Percentiles rank a stretch among this genome's conserved stretches.
phyloP scores from a whole-genome alignment of 2,329 filamentous ascomycete genomes.

The Microdochium bolleyi region DNA sequence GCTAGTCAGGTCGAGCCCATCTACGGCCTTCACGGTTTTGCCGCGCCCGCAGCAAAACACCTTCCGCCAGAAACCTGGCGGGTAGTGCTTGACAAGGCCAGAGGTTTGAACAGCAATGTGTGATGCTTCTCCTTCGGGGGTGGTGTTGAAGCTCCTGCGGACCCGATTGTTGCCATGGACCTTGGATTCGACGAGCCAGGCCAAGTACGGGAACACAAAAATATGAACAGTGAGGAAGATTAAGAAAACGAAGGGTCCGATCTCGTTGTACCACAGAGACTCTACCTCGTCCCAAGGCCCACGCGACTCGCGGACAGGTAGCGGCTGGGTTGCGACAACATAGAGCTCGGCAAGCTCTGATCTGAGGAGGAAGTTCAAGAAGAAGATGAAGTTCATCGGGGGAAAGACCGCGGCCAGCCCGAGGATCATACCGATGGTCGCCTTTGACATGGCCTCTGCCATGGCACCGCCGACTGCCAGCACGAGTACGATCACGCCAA shows the following conservation, averaged over 20 bases:
- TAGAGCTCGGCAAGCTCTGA: constrained; percentile 9
- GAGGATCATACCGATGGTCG: constrained; percentile 7
- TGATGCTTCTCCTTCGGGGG: constrained; percentile 8
- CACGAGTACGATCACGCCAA: constrained; percentile 17
- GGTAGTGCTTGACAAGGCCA: constrained; percentile 24
- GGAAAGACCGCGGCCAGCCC: constrained; percentile 18
- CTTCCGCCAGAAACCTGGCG: constrained; percentile 16
- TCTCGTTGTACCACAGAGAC: not conserved
- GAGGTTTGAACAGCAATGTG: constrained; percentile 11
- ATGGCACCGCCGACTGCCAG: constrained; percentile 12
- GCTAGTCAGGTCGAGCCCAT: constrained; percentile 51
- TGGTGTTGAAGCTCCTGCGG: constrained; percentile 12
- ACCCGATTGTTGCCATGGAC: constrained; percentile 25
- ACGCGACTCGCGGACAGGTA: not conserved
- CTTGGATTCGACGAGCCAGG: constrained; percentile 20
- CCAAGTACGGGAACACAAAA: constrained; percentile 21
- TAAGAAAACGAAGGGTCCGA: not conserved
- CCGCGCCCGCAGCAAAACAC: constrained; percentile 19
- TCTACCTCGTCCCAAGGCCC: not conserved
- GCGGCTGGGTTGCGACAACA: not conserved
- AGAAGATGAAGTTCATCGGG: constrained; percentile 22
- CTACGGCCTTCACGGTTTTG: constrained; percentile 40
- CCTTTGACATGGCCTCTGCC: not conserved
- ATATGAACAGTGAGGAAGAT: constrained; percentile 21
- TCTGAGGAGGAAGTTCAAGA: constrained; percentile 16